Evolutionary conservation across 1,284 basidiomycete species (phyloP), one percentile per base, ranked within the genome.

Genomic region (Tilletia walkeri): DNA sequence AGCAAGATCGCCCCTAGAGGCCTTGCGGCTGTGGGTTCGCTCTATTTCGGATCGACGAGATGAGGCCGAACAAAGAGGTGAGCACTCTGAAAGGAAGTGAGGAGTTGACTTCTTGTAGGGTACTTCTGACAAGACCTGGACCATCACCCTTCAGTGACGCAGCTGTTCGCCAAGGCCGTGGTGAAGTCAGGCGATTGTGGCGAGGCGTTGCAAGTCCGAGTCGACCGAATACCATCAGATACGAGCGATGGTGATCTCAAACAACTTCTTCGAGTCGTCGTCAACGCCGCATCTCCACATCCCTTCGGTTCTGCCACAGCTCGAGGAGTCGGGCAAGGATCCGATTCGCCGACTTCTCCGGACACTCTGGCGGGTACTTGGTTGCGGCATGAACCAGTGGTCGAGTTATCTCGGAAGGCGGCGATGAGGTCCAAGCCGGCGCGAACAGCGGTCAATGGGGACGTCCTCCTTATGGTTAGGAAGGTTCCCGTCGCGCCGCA

Each of bases 201-300:
- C 41, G 41, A 45, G 6, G 56, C 7, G 7, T 14, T 38, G 20
- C 14, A 61, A 24, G 24, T 61, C 7, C 50, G 56, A 34, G 20
- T 38, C 7, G 36, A 9, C 24, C 56, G 36, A 18, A 30, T 61
- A 16, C 24, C 20, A 14, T 30, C 20, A 18, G 34, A 36, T 4
- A 61, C 56, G 10, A 14, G 18, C 18, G 18, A 30, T 9, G 56
- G 6, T 10, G 56, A 61, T 16, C 56, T 61, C 18, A 30, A 30
- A 34, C 56, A 61, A 24, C 56, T 61, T 16, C 4, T 61, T 4
- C 56, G 36, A 16, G 7, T 2, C 56, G 14, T 61, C n/a, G 30
- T 61, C 56, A 61, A 61, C 34, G 20, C 24, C 7, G 30, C 34
- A 30, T 61, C 56, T 24, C 56, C 56, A 38, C 56, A 61, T 36